Base-by-base conservation (phyloP, 2,329 filamentous ascomycete species). In the Gliomastix tumulicola region DNA sequence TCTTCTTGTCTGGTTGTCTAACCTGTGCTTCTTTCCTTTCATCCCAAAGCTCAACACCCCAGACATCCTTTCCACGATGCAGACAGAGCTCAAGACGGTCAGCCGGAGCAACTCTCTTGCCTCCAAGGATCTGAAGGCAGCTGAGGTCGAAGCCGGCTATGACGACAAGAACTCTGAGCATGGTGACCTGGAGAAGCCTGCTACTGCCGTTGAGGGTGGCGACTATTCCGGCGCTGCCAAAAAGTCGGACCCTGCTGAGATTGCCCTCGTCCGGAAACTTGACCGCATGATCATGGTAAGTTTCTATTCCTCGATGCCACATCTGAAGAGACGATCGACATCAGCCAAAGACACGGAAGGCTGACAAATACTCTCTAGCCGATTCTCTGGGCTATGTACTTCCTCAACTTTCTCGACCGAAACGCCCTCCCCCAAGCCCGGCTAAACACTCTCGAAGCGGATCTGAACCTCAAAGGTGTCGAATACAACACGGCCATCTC, bases 401-500 rank as follows among this genome's bases (percentile, higher is more conserved):
- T 43, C 16, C 37, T 50, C 39, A 49, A 49, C 30, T 49, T 44
- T 28, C 42, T 56, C 4, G 55, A 57, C 35, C 43, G 51, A 7
- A 56, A 56, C 36, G 49, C 50, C 7, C 54, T 58, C 36, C 47
- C 53, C 23, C 44, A 54, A 12, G 55, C 51, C 11, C 44, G 50
- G 17, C 42, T 58, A 32, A 46, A 54, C 32, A 37, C 41, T 12
- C 44, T 58, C 6, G 49, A 49, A 33, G 33, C 50, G 5, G 48
- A 59, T 30, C 36, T 58, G 7, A 41, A 42, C 15, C 43, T 59
- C 6, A 41, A 39, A 4, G 50, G 50, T 1, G 47, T 45, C 1
- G 42, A 58, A 37, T 57, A 55, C 38, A 51, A 54, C 32, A 56
- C 53, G 11, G 61, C 66, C 1, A 68, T 76, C 2, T 74, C 70